phyloP scores from a whole-genome alignment of 108 stramenopile species.

The Nitzschia palea region DNA sequence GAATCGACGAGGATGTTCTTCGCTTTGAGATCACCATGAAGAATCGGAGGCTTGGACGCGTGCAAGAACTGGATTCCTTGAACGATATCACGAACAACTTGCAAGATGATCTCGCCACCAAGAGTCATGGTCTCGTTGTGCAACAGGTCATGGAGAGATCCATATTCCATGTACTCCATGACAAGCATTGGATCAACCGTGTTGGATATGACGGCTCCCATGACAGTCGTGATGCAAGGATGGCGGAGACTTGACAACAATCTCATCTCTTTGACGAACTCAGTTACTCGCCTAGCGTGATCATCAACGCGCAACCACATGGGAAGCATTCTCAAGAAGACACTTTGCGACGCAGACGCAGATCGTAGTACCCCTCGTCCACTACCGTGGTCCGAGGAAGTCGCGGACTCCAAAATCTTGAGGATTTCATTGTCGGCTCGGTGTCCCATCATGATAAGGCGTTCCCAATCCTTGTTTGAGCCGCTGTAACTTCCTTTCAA shows the following conservation, averaged over 20 bases:
- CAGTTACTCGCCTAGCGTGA: no score
- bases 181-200: constrained; percentile 47
- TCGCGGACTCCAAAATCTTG: constrained; percentile 2
- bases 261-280: constrained; percentile 69
- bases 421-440: constrained; percentile 5
- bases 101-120: constrained; percentile 48
- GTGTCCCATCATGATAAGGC: background rate
- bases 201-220: constrained; percentile 21
- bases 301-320: no score
- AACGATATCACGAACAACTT: constrained; percentile 50
- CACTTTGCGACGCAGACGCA: background rate
- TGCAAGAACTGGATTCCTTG: constrained; percentile 57
- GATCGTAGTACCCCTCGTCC: background rate
- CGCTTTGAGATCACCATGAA: constrained; percentile 55
- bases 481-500: constrained; percentile 28
- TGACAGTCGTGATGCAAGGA: constrained; percentile 67
- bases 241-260: constrained; percentile 57
- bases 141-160: constrained; percentile 53
- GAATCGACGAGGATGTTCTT: constrained; percentile 53
- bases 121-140: constrained; percentile 58
- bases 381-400: constrained; percentile 5
- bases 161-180: constrained; percentile 67
- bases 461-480: constrained; percentile 24
- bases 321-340: no score
- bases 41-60: constrained; percentile 42